Conservation (phyloP, 306 rosid species). For the Prunus mongolica region DNA sequence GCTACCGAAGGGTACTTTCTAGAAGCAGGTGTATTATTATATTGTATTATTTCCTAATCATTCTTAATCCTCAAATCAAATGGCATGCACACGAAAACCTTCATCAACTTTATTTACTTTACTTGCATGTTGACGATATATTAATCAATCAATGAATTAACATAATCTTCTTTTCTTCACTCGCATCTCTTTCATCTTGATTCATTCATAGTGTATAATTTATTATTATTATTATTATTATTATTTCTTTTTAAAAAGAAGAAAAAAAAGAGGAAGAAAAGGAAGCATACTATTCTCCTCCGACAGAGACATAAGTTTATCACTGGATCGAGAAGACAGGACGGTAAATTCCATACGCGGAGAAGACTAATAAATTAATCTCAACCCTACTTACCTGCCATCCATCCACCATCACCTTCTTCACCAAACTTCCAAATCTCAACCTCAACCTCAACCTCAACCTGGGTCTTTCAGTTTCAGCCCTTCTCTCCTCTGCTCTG, state of each 20-base stretch:
- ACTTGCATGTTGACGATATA: neutral
- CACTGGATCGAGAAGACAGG: constrained; percentile 16
- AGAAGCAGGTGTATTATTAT: neutral
- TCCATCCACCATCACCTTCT: constrained; percentile 30
- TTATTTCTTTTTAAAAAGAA: neutral
- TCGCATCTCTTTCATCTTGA: neutral
- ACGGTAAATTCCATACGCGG: constrained; percentile 36
- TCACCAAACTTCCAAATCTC: constrained; percentile 29
- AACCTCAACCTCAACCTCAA: constrained; percentile 40
- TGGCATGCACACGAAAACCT: neutral
- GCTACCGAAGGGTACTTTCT: neutral
- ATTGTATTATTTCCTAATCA: neutral
- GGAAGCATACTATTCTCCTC: constrained; percentile 25
- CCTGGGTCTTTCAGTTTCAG: constrained; percentile 20
- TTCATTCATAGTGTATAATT: neutral
- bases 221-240: neutral
- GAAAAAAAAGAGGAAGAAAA: neutral
- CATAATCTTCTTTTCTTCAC: neutral
- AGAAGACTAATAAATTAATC: constrained; percentile 8
- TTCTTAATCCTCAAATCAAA: neutral
- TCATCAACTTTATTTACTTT: neutral
- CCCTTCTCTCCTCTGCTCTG: constrained; percentile 6
- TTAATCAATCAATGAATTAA: neutral
- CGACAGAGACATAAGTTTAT: constrained; percentile 43
- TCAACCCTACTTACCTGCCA: neutral